A percentile compares a stretch with the other conserved stretches of the same genome.
phyloP scores from a whole-genome alignment of 2,329 filamentous ascomycete genomes.

The Penicillium corylophilum region DNA sequence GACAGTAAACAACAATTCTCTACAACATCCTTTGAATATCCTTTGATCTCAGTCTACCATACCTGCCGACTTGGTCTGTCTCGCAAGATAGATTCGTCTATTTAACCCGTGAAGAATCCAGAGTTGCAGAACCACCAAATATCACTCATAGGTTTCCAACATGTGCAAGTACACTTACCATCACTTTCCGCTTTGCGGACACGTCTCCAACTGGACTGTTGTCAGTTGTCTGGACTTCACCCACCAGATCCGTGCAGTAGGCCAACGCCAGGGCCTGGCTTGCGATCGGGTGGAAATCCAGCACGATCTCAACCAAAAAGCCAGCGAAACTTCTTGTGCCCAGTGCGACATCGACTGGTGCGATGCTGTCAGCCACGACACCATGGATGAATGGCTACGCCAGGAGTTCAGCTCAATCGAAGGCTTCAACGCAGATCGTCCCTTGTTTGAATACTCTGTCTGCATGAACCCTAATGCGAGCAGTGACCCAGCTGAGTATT shows the following conservation, averaged over 20 bases:
- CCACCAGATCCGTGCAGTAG: constrained; percentile 16
- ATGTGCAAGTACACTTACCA: constrained; percentile 31
- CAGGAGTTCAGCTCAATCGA: constrained; percentile 1
- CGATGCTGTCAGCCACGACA: not conserved
- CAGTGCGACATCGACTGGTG: constrained; percentile 15
- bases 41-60: not conserved
- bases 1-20: not conserved
- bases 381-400: not conserved
- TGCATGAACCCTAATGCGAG: constrained; percentile 1
- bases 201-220: constrained; percentile 28
- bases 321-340: constrained; percentile 1
- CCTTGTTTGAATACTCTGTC: constrained; percentile 4
- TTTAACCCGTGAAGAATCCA: not conserved
- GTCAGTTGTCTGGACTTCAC: constrained; percentile 24
- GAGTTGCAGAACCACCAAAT: not conserved
- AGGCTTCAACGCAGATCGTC: not conserved
- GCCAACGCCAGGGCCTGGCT: not conserved
- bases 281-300: constrained; percentile 7
- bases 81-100: not conserved
- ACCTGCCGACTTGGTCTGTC: not conserved
- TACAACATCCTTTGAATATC: not conserved
- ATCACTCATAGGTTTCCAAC: not conserved
- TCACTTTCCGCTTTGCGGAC: constrained; percentile 28
- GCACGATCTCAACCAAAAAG: constrained; percentile 12
- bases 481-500: not conserved